These are phyloP conservation scores for Trypanosoma platydactyli DNA, from an alignment of 208 protist species.

Conservation along the genomic window DNA sequence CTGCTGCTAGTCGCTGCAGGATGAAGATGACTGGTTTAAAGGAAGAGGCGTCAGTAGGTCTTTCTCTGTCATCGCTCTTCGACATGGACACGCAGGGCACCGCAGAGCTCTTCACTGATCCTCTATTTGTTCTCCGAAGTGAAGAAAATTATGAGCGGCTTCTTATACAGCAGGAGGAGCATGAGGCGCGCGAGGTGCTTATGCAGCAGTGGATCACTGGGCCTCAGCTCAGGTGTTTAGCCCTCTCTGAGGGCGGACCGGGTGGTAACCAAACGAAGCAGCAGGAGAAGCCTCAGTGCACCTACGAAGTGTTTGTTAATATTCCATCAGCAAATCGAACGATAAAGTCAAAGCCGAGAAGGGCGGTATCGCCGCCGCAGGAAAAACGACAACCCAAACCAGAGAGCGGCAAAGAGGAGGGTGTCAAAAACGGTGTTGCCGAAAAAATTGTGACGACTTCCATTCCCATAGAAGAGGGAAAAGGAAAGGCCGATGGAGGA, in stretches of 20 bases:
- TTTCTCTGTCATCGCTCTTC: background rate
- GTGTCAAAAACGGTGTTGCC: background rate
- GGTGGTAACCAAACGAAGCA: background rate
- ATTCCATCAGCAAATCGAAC: background rate
- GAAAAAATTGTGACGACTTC: too few species aligned
- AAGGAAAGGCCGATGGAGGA: background rate
- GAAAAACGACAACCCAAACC: too few species aligned
- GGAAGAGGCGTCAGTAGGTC: too few species aligned
- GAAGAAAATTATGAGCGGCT: conserved; percentile 81
- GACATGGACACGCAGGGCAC: background rate
- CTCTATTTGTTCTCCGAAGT: conserved; percentile 58
- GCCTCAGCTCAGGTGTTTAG: background rate
- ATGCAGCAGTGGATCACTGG: conserved; percentile 5
- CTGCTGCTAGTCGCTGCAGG: too few species aligned
- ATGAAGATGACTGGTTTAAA: too few species aligned
- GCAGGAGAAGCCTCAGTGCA: background rate
- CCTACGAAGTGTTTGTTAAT: background rate
- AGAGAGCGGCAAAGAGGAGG: too few species aligned
- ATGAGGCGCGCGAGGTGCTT: conserved; percentile 28
- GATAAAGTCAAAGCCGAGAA: background rate
- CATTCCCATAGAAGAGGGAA: background rate
- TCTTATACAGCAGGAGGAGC: conserved; percentile 62
- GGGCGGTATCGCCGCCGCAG: background rate
- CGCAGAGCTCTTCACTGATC: conserved; percentile 42
- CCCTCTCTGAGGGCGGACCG: background rate